A percentile compares a stretch with the other conserved stretches of the same genome.
Conservation (phyloP, 129 eudicot genomes). For the Tagetes erecta region DNA sequence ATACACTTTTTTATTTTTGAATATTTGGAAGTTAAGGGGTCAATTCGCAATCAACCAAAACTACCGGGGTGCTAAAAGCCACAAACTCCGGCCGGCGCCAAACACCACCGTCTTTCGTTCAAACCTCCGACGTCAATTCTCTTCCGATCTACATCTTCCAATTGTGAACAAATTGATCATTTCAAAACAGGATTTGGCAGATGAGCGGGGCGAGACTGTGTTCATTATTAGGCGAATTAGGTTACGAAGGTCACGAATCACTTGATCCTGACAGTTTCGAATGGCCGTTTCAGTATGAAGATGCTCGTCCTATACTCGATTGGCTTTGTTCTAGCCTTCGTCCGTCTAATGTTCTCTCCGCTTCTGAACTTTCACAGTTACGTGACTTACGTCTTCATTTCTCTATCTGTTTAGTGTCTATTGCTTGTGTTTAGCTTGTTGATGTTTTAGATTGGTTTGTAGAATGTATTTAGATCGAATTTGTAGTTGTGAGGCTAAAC, state of each 20-base stretch:
- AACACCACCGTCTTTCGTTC: slow-evolving; percentile 22
- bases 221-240: slow-evolving; percentile 70
- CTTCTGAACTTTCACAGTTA: slow-evolving; percentile 78
- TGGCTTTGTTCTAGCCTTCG: slow-evolving; percentile 95
- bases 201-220: slow-evolving; percentile 86
- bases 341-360: slow-evolving; percentile 93
- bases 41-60: slow-evolving; percentile 21
- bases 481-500: too few relatives aligned
- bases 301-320: slow-evolving; percentile 89
- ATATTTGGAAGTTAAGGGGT: slow-evolving; percentile 22
- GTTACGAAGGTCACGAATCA: slow-evolving; percentile 70
- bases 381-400: background rate
- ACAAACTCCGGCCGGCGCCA: slow-evolving; percentile 50
- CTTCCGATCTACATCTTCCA: slow-evolving; percentile 31
- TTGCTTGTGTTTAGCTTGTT: too few relatives aligned
- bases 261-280: slow-evolving; percentile 95
- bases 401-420: too few relatives aligned
- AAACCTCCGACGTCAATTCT: background rate
- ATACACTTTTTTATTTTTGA: too few relatives aligned
- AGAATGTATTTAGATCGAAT: too few relatives aligned
- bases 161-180: background rate
- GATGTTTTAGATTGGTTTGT: too few relatives aligned
- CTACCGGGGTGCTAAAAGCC: slow-evolving; percentile 12
- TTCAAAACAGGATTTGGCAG: slow-evolving; percentile 4
- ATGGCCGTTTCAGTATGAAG: slow-evolving; percentile 99